Conservation (phyloP, 2,329 filamentous ascomycete species). For the Penicillium sp. region DNA sequence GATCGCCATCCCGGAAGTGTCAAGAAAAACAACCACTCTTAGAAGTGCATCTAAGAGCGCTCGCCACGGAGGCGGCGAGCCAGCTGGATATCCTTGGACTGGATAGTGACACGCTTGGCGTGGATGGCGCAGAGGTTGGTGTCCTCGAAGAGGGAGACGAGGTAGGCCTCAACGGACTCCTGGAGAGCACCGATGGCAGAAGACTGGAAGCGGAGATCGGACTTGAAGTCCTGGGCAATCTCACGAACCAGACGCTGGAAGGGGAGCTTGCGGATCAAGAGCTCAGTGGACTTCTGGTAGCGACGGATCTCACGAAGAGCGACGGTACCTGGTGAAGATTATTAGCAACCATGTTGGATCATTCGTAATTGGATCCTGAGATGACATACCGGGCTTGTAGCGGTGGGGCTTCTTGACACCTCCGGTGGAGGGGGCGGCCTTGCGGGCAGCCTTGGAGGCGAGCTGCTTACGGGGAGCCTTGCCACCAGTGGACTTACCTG, state of each 20-base stretch:
- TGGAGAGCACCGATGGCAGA: constrained; percentile 96
- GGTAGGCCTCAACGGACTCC: constrained; percentile 98
- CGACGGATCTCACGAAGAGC: constrained; percentile 97
- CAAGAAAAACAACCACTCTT: constrained; percentile 30
- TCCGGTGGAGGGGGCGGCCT: constrained; percentile 94
- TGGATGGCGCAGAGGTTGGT: constrained; percentile 98
- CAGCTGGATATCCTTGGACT: constrained; percentile 90
- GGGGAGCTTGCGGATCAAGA: constrained; percentile 93
- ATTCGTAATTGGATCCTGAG: background rate
- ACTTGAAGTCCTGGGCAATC: constrained; percentile 95
- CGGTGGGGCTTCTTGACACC: constrained; percentile 95
- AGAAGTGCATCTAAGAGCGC: constrained; percentile 63
- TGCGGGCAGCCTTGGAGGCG: constrained; percentile 97
- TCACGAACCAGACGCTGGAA: constrained; percentile 98
- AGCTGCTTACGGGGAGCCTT: constrained; percentile 89
- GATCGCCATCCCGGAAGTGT: constrained; percentile 42
- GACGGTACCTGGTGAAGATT: constrained; percentile 63
- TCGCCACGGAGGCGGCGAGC: constrained; percentile 93
- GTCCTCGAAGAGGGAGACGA: constrained; percentile 97
- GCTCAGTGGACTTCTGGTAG: constrained; percentile 96
- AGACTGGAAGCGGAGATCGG: constrained; percentile 94
- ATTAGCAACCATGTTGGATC: constrained; percentile 24
- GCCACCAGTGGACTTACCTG: constrained; percentile 72
- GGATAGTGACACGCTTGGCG: constrained; percentile 98
- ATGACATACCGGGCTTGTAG: constrained; percentile 69